Evolutionary conservation across 768 basidiomycete species (phyloP), one percentile per base, ranked within the genome.

Genomic region (Saitozyma podzolica): DNA sequence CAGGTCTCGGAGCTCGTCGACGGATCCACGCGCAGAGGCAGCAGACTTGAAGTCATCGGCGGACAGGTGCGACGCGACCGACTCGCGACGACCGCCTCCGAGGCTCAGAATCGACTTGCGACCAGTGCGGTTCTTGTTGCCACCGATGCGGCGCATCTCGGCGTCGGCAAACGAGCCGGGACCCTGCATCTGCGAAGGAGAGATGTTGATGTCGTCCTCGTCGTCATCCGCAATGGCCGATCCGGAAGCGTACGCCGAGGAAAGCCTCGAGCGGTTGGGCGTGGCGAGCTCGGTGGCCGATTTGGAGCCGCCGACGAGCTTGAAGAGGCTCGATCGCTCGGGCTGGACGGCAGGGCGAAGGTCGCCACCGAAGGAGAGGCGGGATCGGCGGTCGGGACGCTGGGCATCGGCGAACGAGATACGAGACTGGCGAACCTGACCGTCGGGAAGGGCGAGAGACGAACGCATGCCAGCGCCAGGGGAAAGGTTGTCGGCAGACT

Each of bases 341-440:
- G 58, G 56, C 20, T 66, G 51, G 45, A 69, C 65, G 50, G 68
- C 64, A 4, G 78, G 74, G n/a, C 75, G 66, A 40, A 78, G 65
- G 40, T 65, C 67, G 41, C 74, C 78, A 48, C 73, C 77, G 49
- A 80, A 70, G 14, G 80, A 80, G 40, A 79, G 65, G 9, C 79
- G 63, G 0, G 78, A 79, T 64, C 68, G 58, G 43, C 78, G 68
- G 43, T 73, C 74, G 3, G 72, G 69, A 41, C 74, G 62, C 41
- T 68, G 66, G 52, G 67, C 62, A 20, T 72, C 78, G 8, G 79
- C 79, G 54, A 80, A 80, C 0, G 75, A 77, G 68, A 80, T 77
- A 49, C 77, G 70, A 8, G 75, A 76, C 55, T 71, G 69, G 40
- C 78, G 66, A 11, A 67, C 68, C 4, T 65, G 55, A 10, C 68